Conservation (phyloP, 2,329 filamentous ascomycete species). For the Aspergillus sp. region DNA sequence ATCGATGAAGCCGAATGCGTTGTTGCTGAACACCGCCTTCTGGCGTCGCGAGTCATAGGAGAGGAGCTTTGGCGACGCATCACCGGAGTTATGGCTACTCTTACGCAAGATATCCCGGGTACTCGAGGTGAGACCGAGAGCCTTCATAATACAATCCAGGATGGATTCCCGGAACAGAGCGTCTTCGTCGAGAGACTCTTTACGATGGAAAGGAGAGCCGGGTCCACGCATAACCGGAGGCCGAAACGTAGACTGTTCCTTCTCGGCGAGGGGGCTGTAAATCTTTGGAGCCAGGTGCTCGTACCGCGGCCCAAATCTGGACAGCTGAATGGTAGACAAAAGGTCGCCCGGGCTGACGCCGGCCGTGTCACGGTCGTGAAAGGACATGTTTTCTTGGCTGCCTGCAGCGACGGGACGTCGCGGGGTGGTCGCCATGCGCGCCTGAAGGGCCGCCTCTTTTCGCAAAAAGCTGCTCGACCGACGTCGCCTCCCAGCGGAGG, state of each 20-base stretch:
- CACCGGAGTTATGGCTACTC: conserved; percentile 64
- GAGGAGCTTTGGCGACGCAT: conserved; percentile 79
- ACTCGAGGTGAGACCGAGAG: conserved; percentile 73
- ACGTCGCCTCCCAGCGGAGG: conserved; percentile 62
- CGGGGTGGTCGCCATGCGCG: conserved; percentile 52
- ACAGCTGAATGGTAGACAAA: conserved; percentile 72
- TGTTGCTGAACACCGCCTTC: conserved; percentile 79
- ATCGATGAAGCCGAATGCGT: conserved; percentile 90
- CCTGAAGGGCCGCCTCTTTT: conserved; percentile 75
- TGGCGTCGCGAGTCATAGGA: conserved; percentile 80
- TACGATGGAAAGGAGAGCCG: conserved; percentile 56
- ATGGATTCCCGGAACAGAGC: conserved; percentile 85
- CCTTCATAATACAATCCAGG: conserved; percentile 92
- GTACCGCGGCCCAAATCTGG: conserved; percentile 58
- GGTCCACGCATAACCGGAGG: conserved; percentile 26
- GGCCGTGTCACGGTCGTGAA: conserved; percentile 31
- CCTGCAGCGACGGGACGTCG: conserved; percentile 21
- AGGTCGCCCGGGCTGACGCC: conserved; percentile 74
- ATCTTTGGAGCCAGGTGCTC: conserved; percentile 35
- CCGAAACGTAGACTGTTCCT: conserved; percentile 39
- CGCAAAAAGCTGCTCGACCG: conserved; percentile 72
- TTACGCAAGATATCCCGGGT: conserved; percentile 65
- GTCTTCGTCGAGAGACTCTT: conserved; percentile 85
- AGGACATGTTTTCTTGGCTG: conserved; percentile 18
- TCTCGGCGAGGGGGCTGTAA: conserved; percentile 44